Evolutionary conservation across 768 basidiomycete genomes (phyloP), one percentile per base, ranked within the genome.

Genomic region (Russula compacta): DNA sequence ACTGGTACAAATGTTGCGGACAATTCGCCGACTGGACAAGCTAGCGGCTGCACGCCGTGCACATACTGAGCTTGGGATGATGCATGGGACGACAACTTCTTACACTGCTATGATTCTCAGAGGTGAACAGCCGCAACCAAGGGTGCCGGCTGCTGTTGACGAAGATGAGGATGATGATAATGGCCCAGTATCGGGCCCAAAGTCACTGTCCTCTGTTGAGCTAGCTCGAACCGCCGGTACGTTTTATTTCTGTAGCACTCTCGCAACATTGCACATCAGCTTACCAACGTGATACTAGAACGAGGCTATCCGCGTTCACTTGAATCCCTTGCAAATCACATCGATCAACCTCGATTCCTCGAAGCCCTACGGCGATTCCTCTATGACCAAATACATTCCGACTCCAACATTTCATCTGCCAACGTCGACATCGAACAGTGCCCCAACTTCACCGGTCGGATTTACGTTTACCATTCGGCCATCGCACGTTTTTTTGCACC

Each of bases 401-500:
- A 51, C 24, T 6, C 54, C 7, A 50, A 10, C 8, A 36, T 24
- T 14, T 15, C 52, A 2, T 24, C 15, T 2, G 35, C 14, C 4
- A 39, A 47, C 53, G 36, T 15, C 11, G 29, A 32, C 5, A 19
- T 60, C 2, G 17, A n/a, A 0, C 29, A 53, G 6, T 64, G 56
- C 38, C 66, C 69, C 0, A 10, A 3, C 14, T 0, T n/a, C 61
- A 47, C 6, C 4, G 24, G 39, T 3, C 39, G 8, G 19, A 46
- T 46, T 6, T 11, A 9, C 0, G 51, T 73, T 6, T 67, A 64
- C 17, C 66, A 70, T 36, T 52, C 19, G 0, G 68, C 69, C 4
- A 52, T 54, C 0, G 67, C 69, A 0, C 44, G 21, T 8, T 75
- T 68, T 35, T 71, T 65, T 60, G 67, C 68, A 1, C 70, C 72